phyloP scores from a whole-genome alignment of 768 basidiomycete genomes.

The Astraeus odoratus region DNA sequence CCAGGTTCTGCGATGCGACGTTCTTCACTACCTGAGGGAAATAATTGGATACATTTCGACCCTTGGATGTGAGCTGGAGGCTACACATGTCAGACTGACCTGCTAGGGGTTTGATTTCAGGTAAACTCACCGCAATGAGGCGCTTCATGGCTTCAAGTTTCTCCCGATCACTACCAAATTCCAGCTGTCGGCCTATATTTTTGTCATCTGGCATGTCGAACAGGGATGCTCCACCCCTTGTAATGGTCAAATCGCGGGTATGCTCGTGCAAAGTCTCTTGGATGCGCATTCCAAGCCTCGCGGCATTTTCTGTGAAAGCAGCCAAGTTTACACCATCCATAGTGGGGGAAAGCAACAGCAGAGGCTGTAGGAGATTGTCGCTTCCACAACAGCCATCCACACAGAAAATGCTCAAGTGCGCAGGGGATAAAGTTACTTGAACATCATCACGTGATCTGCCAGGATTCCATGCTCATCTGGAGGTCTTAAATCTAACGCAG shows the following conservation, averaged over 20 bases:
- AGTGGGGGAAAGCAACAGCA: conserved; percentile 1
- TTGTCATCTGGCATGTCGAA: conserved; percentile 77
- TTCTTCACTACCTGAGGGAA: conserved; percentile 98
- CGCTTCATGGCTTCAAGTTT: conserved; percentile 94
- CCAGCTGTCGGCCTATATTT: conserved; percentile 81
- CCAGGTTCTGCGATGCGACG: conserved; percentile 86
- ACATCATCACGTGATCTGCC: not conserved
- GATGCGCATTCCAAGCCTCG: conserved; percentile 73
- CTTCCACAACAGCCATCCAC: too few species aligned
- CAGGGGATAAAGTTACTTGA: too few species aligned
- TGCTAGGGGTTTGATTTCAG: too few species aligned
- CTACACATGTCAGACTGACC: not conserved
- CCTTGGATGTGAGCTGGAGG: conserved; percentile 90
- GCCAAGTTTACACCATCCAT: conserved; percentile 32
- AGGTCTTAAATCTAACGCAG: not conserved
- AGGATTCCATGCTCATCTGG: too few species aligned
- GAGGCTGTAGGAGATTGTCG: not conserved
- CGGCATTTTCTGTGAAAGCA: conserved; percentile 70
- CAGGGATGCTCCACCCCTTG: conserved; percentile 46
- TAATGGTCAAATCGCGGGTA: conserved; percentile 62
- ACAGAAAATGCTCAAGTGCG: too few species aligned
- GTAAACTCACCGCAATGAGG: conserved; percentile 73
- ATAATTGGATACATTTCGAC: conserved; percentile 84
- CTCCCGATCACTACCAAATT: conserved; percentile 82
- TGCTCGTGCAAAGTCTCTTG: conserved; percentile 80